A percentile compares a stretch with the other conserved stretches of the same genome.
These are phyloP conservation scores for Rhodamnia rubescens DNA, from an alignment of 345 rosid genomes.

Conservation along the genomic window DNA sequence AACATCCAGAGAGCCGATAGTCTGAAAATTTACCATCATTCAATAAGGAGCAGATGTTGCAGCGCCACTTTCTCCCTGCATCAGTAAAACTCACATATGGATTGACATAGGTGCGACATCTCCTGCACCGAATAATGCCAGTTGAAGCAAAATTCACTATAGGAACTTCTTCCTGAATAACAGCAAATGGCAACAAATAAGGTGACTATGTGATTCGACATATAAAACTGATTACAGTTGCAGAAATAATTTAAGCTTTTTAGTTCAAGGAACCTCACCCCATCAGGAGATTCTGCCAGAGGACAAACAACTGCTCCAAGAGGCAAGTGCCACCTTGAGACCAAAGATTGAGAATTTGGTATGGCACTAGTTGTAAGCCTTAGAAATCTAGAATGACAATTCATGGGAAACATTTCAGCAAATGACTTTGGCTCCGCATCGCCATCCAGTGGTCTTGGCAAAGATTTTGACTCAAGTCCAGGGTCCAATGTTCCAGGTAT, in stretches of 20 bases:
- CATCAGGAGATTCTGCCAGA: conserved; percentile 89
- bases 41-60: conserved; percentile 85
- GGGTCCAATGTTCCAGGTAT: conserved; percentile 75
- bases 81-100: conserved; percentile 86
- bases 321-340: conserved; percentile 97
- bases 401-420: conserved; percentile 56
- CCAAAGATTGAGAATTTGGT: conserved; percentile 85
- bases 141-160: conserved; percentile 69
- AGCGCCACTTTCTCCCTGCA: conserved; percentile 99
- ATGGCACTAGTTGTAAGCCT: conserved; percentile 82
- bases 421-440: conserved; percentile 73
- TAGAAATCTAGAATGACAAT: conserved; percentile 75
- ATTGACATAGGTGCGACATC: conserved; percentile 96
- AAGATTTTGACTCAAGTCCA: conserved; percentile 60
- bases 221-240: background rate
- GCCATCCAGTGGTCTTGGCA: conserved; percentile 95
- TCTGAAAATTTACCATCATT: conserved; percentile 68
- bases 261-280: conserved; percentile 46
- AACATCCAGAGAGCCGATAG: background rate
- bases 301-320: conserved; percentile 99
- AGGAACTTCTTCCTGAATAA: conserved; percentile 85
- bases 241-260: background rate
- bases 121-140: conserved; percentile 95
- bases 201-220: background rate
- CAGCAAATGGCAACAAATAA: conserved; percentile 4